Evolutionary conservation across 2,329 filamentous ascomycete genomes (phyloP).

Genomic region (Phialophora tarda): DNA sequence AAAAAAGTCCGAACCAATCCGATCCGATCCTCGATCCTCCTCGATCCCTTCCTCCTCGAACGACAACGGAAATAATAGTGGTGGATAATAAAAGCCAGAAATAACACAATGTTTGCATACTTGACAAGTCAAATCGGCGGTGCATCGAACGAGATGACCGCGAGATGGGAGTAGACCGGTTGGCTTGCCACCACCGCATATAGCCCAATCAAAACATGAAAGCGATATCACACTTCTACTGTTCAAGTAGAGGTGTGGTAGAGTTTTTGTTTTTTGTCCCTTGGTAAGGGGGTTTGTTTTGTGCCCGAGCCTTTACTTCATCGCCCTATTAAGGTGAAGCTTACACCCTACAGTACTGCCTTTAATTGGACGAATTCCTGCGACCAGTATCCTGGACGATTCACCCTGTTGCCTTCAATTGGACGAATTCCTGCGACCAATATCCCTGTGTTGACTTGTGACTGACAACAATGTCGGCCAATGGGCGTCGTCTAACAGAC

Average conservation of each 20-base stretch:
- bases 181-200: background rate
- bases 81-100: background rate
- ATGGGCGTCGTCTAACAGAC: conserved; percentile 8
- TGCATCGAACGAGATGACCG: background rate
- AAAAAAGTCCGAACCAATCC: background rate
- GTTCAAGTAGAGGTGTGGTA: background rate
- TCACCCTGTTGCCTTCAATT: no score
- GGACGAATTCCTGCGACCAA: conserved; percentile 12
- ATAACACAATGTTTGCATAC: background rate
- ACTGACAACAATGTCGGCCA: conserved; percentile 14
- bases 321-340: background rate
- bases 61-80: background rate
- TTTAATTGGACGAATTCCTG: conserved; percentile 6
- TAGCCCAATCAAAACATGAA: background rate
- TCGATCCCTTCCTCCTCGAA: background rate
- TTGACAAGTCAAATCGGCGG: conserved; percentile 1
- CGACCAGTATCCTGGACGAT: conserved; percentile 11
- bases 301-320: background rate
- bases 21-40: background rate
- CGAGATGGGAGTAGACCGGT: background rate
- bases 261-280: background rate
- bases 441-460: conserved; percentile 13
- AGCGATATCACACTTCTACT: background rate
- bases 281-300: background rate
- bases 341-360: no score